These are phyloP conservation scores for Glebionis coronaria DNA, from an alignment of 129 eudicot genomes.

Conservation along the genomic window DNA sequence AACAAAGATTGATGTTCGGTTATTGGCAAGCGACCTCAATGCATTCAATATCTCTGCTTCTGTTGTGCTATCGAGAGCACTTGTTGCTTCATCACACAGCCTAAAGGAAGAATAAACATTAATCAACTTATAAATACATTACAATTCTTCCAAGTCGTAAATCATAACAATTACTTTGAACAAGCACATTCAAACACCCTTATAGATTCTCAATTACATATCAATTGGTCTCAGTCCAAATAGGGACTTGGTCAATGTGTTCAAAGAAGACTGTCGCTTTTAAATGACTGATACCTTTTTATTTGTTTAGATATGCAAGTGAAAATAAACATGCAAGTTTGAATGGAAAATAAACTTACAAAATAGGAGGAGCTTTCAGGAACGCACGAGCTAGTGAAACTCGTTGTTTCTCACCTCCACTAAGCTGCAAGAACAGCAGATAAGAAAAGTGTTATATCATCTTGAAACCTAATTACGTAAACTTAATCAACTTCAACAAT, in stretches of 20 bases:
- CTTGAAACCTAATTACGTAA: background rate
- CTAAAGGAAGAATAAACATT: constrained; percentile 30
- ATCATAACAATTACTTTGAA: background rate
- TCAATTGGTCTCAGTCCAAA: background rate
- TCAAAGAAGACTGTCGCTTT: background rate
- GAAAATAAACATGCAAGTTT: background rate
- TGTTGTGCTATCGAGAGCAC: constrained; percentile 98
- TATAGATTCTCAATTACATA: background rate
- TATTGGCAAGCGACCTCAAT: constrained; percentile 74
- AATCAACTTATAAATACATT: background rate
- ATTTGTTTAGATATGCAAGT: background rate
- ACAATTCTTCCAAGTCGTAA: background rate
- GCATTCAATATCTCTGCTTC: constrained; percentile 94
- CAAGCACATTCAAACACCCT: background rate
- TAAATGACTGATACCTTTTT: background rate
- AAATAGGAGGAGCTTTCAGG: constrained; percentile 80
- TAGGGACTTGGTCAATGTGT: background rate
- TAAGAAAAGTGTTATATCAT: background rate
- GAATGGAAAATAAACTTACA: constrained; percentile 43
- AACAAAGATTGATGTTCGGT: constrained; percentile 83
- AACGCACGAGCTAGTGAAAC: constrained; percentile 94
- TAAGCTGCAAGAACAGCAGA: constrained; percentile 55
- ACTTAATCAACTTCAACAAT: background rate
- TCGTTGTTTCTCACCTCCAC: constrained; percentile 99
- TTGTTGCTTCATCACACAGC: constrained; percentile 99